Conservation (phyloP, 495 filamentous ascomycete genomes). For the Penicillium dipodomyicola region DNA sequence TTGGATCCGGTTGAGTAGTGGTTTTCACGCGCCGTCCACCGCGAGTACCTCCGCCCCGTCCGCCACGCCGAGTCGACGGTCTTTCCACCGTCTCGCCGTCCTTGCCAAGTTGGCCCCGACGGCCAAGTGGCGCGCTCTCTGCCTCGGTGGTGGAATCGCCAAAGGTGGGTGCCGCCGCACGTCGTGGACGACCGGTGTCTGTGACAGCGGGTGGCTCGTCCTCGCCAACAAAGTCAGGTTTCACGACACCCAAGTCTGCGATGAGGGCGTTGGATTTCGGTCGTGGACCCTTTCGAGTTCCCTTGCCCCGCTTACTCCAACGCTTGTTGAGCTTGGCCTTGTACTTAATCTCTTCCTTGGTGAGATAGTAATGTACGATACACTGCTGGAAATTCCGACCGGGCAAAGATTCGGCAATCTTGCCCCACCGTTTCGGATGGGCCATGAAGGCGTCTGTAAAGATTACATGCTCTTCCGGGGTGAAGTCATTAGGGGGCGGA, state of each 20-base stretch:
- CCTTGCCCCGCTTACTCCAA: slow-evolving; percentile 62
- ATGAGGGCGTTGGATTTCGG: slow-evolving; percentile 75
- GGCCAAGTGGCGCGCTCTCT: slow-evolving; percentile 36
- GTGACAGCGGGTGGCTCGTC: slow-evolving; percentile 55
- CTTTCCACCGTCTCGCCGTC: slow-evolving; percentile 58
- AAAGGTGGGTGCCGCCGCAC: slow-evolving; percentile 70
- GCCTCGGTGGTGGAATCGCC: slow-evolving; percentile 58
- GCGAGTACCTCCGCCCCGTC: slow-evolving; percentile 41
- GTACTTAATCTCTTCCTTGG: slow-evolving; percentile 81
- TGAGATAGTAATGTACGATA: slow-evolving; percentile 94
- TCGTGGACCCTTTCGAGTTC: slow-evolving; percentile 49
- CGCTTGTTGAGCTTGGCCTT: slow-evolving; percentile 76
- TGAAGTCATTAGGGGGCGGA: slow-evolving; percentile 81
- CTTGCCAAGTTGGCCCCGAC: slow-evolving; percentile 47
- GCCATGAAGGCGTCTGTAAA: slow-evolving; percentile 80
- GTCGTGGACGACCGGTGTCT: slow-evolving; percentile 65
- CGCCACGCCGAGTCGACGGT: slow-evolving; percentile 48
- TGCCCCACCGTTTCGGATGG: slow-evolving; percentile 87
- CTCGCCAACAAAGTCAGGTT: slow-evolving; percentile 56
- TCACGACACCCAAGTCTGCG: slow-evolving; percentile 62
- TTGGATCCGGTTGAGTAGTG: slow-evolving; percentile 32
- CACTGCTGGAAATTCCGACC: slow-evolving; percentile 77
- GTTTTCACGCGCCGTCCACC: slow-evolving; percentile 39
- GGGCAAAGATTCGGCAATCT: slow-evolving; percentile 72
- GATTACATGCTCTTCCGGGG: slow-evolving; percentile 67